Conservation (phyloP, 768 basidiomycete genomes). For the Tricholoma sp. region DNA sequence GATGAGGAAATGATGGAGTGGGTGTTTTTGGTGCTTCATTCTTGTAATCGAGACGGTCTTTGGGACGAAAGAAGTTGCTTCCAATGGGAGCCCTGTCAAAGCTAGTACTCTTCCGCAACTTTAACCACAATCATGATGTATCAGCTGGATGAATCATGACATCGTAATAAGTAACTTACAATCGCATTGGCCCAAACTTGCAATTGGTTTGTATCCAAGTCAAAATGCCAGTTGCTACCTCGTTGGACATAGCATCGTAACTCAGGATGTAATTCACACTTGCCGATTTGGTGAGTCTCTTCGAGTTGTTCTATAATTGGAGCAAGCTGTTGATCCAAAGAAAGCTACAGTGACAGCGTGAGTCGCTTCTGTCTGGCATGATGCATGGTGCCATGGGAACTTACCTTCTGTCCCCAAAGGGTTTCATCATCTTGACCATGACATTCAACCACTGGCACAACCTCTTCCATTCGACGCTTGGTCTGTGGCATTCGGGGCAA, state of each 20-base stretch:
- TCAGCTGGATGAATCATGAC: not conserved
- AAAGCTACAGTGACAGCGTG: conserved; percentile 2
- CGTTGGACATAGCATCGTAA: not conserved
- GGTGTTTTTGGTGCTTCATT: not conserved
- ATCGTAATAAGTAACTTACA: not conserved
- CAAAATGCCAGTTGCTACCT: not conserved
- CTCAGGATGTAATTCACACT: not conserved
- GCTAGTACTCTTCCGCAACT: not conserved
- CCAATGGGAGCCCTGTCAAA: not conserved
- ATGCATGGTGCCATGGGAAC: no score
- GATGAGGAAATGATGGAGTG: not conserved
- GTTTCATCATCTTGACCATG: not conserved
- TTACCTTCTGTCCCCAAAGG: not conserved
- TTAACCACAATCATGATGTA: not conserved
- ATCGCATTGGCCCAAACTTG: not conserved
- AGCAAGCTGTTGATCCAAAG: not conserved
- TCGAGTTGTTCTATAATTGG: not conserved
- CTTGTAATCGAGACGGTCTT: not conserved
- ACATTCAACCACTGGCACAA: not conserved
- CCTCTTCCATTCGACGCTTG: not conserved
- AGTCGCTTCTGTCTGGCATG: conserved; percentile 4
- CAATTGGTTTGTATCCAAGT: not conserved
- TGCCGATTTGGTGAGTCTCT: not conserved
- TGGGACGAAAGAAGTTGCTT: not conserved
- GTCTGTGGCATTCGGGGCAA: not conserved